Evolutionary conservation across 345 rosid species (phyloP).

Genomic region (Physaria fendleri): DNA sequence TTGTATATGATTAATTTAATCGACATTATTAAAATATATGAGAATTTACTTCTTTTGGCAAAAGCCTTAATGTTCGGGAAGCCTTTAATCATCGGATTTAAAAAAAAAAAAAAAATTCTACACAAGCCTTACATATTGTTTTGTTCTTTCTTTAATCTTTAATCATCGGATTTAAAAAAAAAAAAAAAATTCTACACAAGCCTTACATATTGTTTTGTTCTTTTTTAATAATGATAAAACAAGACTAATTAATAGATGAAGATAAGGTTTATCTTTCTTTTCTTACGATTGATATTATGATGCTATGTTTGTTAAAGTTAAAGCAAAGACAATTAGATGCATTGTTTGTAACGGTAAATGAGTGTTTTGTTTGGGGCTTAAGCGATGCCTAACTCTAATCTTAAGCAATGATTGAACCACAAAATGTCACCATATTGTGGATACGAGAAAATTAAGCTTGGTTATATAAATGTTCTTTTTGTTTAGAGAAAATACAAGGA

Average conservation of each 20-base stretch:
- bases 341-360: not conserved
- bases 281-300: not conserved
- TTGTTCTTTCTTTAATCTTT: conserved; percentile 10
- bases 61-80: conserved; percentile 31
- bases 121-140: conserved; percentile 2
- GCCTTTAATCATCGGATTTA: not conserved
- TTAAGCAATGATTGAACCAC: conserved; percentile 5
- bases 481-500: no score
- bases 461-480: conserved; percentile 16
- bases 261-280: conserved; percentile 2
- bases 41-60: conserved; percentile 18
- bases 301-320: conserved; percentile 4
- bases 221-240: no score
- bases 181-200: not conserved
- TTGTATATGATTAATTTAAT: conserved; percentile 5
- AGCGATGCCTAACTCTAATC: conserved; percentile 9
- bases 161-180: no score
- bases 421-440: conserved; percentile 1
- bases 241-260: no score
- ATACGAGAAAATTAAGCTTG: conserved; percentile 14
- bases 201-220: conserved; percentile 11
- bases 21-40: not conserved
- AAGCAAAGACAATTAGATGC: conserved; percentile 13
- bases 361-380: conserved; percentile 12
- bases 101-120: no score